Percentiles rank a stretch among this genome's conserved stretches.
Evolutionary conservation across 768 basidiomycete genomes (phyloP).

Genomic region (Boletus vermiculosoides): DNA sequence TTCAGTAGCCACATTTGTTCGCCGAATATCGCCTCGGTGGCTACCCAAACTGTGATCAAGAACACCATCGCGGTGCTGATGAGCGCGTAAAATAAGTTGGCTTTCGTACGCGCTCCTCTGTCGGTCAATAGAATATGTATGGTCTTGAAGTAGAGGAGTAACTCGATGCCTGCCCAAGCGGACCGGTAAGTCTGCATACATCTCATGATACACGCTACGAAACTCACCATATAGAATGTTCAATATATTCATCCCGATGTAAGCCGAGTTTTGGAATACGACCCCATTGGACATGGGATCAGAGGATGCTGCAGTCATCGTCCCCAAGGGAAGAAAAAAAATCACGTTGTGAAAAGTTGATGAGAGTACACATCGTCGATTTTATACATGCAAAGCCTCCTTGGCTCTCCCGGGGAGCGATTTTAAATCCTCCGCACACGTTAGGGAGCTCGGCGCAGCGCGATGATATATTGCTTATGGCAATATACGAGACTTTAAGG

Average conservation of each 20-base stretch:
- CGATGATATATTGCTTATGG: not conserved
- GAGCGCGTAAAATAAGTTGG: conserved; percentile 18
- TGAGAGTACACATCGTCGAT: not conserved
- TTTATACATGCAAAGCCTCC: conserved; percentile 7
- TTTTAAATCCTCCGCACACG: not conserved
- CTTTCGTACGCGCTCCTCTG: conserved; percentile 3
- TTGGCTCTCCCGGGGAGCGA: not conserved
- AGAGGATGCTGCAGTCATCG: not conserved
- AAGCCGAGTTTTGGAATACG: conserved; percentile 13
- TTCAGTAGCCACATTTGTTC: conserved; percentile 39
- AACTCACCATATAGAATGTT: conserved; percentile 26
- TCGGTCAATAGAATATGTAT: conserved; percentile 9
- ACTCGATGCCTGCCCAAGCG: conserved; percentile 18
- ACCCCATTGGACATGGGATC: not conserved
- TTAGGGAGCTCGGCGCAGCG: too few relatives aligned
- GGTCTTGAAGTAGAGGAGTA: conserved; percentile 26
- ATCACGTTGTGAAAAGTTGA: not conserved
- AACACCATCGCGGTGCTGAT: conserved; percentile 30
- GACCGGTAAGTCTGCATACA: not conserved
- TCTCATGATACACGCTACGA: not conserved
- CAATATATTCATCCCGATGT: conserved; percentile 15
- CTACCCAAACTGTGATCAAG: conserved; percentile 32
- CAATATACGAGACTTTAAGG: not conserved
- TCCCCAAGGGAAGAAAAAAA: not conserved
- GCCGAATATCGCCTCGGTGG: conserved; percentile 19